phyloP scores from a whole-genome alignment of 768 basidiomycete species.

The Kwoniella dejecticola region DNA sequence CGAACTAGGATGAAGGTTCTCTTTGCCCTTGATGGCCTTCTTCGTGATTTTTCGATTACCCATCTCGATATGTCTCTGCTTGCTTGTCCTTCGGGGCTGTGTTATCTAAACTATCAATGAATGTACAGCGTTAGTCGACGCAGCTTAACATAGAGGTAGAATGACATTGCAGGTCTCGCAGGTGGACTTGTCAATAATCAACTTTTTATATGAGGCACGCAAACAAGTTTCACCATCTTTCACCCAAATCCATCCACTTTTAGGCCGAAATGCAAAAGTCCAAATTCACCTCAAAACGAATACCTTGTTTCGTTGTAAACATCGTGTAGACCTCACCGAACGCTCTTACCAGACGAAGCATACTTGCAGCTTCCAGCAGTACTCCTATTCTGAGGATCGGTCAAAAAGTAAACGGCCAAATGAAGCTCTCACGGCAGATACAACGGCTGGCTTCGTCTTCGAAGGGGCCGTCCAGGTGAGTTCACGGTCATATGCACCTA shows the following conservation, averaged over 20 bases:
- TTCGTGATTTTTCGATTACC: constrained; percentile 51
- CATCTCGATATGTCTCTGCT: not conserved
- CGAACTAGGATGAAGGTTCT: constrained; percentile 55
- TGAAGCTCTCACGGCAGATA: constrained; percentile 1
- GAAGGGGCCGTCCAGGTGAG: constrained; percentile 10
- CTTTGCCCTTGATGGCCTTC: constrained; percentile 56
- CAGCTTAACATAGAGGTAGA: not conserved
- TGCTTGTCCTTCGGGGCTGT: no score
- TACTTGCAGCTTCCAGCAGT: no score
- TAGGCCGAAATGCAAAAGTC: constrained; percentile 6
- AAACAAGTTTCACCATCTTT: constrained; percentile 1
- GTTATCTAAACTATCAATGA: no score
- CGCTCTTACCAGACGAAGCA: no score
- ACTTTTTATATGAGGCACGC: constrained; percentile 8
- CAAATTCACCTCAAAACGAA: no score
- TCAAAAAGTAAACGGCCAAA: not conserved
- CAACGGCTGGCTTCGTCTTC: constrained; percentile 7
- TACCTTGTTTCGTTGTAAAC: no score
- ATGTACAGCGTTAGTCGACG: no score
- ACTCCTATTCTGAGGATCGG: not conserved
- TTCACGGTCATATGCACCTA: not conserved
- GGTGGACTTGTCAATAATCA: not conserved
- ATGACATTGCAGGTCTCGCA: not conserved
- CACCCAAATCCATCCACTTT: no score
- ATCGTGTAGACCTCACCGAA: no score